These are phyloP conservation scores for Mortierella claussenii DNA, from an alignment of 192 early-diverging fungal species.

Conservation along the genomic window DNA sequence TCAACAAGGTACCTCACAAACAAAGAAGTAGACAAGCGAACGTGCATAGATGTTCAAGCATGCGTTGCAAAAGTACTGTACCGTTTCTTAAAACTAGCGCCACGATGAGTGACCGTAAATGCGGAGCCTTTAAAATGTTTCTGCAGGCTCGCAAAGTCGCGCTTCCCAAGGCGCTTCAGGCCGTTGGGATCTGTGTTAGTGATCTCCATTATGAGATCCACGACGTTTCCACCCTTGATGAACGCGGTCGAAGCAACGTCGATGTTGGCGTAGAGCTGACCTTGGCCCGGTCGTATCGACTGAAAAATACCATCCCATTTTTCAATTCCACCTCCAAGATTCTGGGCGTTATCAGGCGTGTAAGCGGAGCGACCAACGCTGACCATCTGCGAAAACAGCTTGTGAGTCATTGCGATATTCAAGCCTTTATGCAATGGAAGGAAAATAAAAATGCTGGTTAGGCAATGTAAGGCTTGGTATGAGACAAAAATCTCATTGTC, in stretches of 20 bases:
- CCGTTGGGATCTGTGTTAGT: constrained; percentile 18
- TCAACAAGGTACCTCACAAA: too few relatives aligned
- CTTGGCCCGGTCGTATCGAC: constrained; percentile 74
- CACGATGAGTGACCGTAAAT: constrained; percentile 63
- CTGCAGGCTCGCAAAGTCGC: constrained; percentile 6
- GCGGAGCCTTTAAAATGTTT: constrained; percentile 53
- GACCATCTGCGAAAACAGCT: constrained; percentile 38
- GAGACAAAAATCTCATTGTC: too few relatives aligned
- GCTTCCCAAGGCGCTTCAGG: constrained; percentile 24
- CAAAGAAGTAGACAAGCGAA: too few relatives aligned
- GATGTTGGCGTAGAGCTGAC: constrained; percentile 64
- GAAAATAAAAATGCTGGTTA: not conserved
- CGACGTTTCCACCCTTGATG: constrained; percentile 64
- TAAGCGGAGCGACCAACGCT: constrained; percentile 41
- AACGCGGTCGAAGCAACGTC: constrained; percentile 67
- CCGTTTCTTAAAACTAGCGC: constrained; percentile 56
- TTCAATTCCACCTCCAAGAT: constrained; percentile 76
- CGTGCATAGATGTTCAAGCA: too few relatives aligned
- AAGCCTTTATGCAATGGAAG: constrained; percentile 15
- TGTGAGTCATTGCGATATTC: constrained; percentile 51
- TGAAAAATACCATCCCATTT: constrained; percentile 90
- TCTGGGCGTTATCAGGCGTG: constrained; percentile 13
- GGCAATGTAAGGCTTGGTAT: too few relatives aligned
- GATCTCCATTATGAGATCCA: constrained; percentile 64
- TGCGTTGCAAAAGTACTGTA: not conserved